Percentiles rank a stretch among this genome's conserved stretches.
These are phyloP conservation scores for Moricandia moricandioides DNA, from an alignment of 345 rosid species.

Conservation along the genomic window DNA sequence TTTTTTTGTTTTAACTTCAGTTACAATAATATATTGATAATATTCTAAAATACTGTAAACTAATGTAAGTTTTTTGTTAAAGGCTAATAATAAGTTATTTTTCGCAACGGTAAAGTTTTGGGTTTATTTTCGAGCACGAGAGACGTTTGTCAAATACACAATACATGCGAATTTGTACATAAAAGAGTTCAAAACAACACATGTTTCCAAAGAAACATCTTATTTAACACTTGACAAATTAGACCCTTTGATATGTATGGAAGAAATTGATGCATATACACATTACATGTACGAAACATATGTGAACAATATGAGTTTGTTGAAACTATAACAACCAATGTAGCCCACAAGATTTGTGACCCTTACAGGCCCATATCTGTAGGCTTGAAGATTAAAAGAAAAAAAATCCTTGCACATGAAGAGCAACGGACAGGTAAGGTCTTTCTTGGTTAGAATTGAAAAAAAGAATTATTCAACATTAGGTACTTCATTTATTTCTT, in stretches of 20 bases:
- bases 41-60: neutral
- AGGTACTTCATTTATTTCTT: constrained; percentile 13
- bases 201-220: neutral
- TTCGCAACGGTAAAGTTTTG: neutral
- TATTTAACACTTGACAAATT: neutral
- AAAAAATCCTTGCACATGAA: neutral
- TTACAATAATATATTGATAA: neutral
- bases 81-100: neutral
- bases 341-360: neutral
- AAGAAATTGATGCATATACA: neutral
- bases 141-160: constrained; percentile 6
- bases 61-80: too few species aligned
- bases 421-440: neutral
- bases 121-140: neutral
- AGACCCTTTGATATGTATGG: neutral
- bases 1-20: neutral
- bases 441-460: neutral
- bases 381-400: neutral
- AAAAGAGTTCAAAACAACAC: neutral
- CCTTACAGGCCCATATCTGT: neutral
- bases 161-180: neutral
- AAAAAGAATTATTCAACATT: neutral
- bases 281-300: neutral
- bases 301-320: neutral
- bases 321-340: neutral